Conservation (phyloP, 306 rosid genomes). For the Ormosia semicastrata region DNA sequence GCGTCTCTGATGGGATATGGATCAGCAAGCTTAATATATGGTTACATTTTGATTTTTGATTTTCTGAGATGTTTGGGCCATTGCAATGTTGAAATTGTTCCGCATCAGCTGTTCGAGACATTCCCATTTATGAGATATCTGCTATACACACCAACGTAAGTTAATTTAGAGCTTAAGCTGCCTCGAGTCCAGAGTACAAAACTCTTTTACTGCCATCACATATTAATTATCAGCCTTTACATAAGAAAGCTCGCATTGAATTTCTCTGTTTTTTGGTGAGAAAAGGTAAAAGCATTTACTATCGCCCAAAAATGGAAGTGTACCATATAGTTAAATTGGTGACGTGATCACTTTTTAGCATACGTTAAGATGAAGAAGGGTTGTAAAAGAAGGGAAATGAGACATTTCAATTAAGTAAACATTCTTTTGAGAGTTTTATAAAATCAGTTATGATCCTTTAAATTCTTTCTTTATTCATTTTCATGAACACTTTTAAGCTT, state of each 20-base stretch:
- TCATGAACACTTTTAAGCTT: background rate
- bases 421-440: background rate
- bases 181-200: background rate
- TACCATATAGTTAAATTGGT: background rate
- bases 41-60: constrained; percentile 60
- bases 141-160: constrained; percentile 86
- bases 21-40: constrained; percentile 49
- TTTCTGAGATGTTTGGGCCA: constrained; percentile 80
- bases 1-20: constrained; percentile 65
- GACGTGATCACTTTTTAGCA: background rate
- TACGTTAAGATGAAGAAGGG: background rate
- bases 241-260: background rate
- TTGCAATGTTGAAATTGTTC: constrained; percentile 70
- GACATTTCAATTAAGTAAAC: background rate
- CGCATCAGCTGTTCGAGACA: constrained; percentile 47
- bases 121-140: constrained; percentile 61
- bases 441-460: background rate
- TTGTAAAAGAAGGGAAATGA: background rate
- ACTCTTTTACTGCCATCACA: background rate
- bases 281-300: background rate
- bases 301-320: background rate
- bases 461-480: background rate
- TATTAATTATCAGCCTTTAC: background rate
- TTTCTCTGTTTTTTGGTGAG: background rate
- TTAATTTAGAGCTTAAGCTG: background rate